Evolutionary conservation across 2,329 filamentous ascomycete species (phyloP), one percentile per base, ranked within the genome.

Genomic region (Colletotrichum truncatum): DNA sequence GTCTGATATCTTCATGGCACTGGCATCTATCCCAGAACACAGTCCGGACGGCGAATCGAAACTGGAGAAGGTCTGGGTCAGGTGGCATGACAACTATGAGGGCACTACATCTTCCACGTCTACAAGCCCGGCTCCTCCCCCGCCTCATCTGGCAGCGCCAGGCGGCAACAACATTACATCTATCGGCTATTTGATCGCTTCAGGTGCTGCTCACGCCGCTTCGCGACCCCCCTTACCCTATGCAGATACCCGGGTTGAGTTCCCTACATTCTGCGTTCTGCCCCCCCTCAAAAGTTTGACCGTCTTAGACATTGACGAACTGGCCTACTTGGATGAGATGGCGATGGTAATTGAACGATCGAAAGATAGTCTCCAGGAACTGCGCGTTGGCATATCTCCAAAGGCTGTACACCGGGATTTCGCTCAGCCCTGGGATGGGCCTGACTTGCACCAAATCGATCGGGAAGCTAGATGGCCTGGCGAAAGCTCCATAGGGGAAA

Each of bases 301-400:
- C 53, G 93, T 94, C 1, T 81, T 96, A 41, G 91, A 96, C 70
- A 91, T 96, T 65, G 93, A 96, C 72, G 92, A 95, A 73, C 78
- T 93, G n/a, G 86, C 90, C 26, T 96, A 96, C 74, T 78, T 95
- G 36, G 92, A 95, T 73, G 93, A 96, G 77, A 91, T 96, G 87
- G 90, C 91, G 57, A 82, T 93, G 41, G 83, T 96, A 11, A 88
- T 96, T 66, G 90, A 91, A 66, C 87, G 89, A 23, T 95, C 92
- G 11, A 83, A 87, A 64, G 82, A 85, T 67, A 84, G 84, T 41
- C 79, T 96, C 14, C 85, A 86, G 28, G 93, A 95, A 75, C 82
- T 97, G 32, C 85, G 92, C 43, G 85, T 96, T 5, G 92, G 93
- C 6, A 88, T 96, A 59, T 88, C 92, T 5, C 73, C 80, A 32